These are phyloP conservation scores for Fusarium napiforme DNA, from an alignment of 2,329 filamentous ascomycete genomes.

Conservation along the genomic window DNA sequence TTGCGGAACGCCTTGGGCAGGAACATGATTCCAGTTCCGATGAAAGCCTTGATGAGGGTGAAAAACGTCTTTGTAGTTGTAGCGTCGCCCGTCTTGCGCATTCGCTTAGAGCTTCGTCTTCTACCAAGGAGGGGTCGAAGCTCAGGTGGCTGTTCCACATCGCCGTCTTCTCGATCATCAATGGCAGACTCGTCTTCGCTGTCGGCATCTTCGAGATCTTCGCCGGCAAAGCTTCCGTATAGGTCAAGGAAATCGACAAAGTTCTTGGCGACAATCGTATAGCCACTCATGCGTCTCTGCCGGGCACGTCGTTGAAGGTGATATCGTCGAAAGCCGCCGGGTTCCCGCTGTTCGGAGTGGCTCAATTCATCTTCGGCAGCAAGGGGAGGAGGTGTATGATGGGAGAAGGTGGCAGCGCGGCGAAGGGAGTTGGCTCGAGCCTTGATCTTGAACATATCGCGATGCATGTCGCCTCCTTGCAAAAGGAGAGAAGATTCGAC, in stretches of 20 bases:
- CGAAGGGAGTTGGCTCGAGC: slow-evolving; percentile 62
- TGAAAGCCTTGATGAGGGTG: slow-evolving; percentile 80
- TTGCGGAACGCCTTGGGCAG: slow-evolving; percentile 83
- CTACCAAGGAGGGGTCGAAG: slow-evolving; percentile 65
- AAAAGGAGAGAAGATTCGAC: slow-evolving; percentile 73
- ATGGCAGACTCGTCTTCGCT: slow-evolving; percentile 69
- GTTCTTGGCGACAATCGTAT: slow-evolving; percentile 69
- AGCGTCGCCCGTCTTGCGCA: slow-evolving; percentile 67
- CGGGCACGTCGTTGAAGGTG: slow-evolving; percentile 52
- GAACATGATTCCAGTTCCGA: slow-evolving; percentile 86
- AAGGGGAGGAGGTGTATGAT: slow-evolving; percentile 53
- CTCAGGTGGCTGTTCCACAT: slow-evolving; percentile 63
- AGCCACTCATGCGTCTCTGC: slow-evolving; percentile 51
- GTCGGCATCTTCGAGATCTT: slow-evolving; percentile 67
- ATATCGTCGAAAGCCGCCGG: slow-evolving; percentile 61
- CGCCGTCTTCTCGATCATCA: slow-evolving; percentile 56
- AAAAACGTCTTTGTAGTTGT: slow-evolving; percentile 80
- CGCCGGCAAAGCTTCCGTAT: slow-evolving; percentile 81
- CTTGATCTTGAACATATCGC: slow-evolving; percentile 80
- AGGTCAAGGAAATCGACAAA: slow-evolving; percentile 82
- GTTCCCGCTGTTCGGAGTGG: slow-evolving; percentile 55
- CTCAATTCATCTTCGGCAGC: slow-evolving; percentile 46
- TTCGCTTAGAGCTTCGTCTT: slow-evolving; percentile 61
- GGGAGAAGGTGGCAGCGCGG: slow-evolving; percentile 75
- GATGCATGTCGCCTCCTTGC: slow-evolving; percentile 82